Base-by-base conservation (phyloP, 2,329 filamentous ascomycete species). In the Coniochaeta sp. region DNA sequence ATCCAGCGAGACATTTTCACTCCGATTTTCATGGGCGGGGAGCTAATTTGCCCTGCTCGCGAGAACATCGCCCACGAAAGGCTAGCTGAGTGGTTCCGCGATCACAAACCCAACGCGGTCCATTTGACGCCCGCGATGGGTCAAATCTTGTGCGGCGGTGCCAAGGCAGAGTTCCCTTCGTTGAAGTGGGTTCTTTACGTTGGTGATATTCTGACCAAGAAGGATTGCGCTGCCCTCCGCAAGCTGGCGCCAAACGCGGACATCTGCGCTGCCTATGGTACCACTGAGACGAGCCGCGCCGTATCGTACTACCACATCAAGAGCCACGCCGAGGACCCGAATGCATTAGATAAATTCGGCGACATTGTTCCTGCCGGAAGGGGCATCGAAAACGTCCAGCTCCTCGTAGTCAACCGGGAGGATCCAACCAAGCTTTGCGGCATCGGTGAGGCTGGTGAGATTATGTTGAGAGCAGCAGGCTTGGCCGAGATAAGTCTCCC, bases 51-150 rank as follows among this genome's bases (percentile, higher is more conserved):
- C 0, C 93, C 93, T 0, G 84, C 90, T 12, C 84, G 84, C 61
- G 92, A 96, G 64, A 87, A 92, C 66, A 98, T 98, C 62, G 84
- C 88, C 59, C 89, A 97, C 71, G 93, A 96, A 74, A 87, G 81
- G 67, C 79, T 97, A 16, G 88, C 88, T 5, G 91, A 96, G 69
- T 99, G 95, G 95, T 91, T 97, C 82, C 80, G 81, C 58, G 84
- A 88, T 58, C 84, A 89, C 69, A 77, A 82, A 60, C 85, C 17
- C 34, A 38, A 38, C 16, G 89, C 92, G 22, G 91, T 89, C 14
- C 95, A 98, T 74, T 77, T 98, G 43, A 99, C 95, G 1, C 95
- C 95, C 11, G 95, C 95, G 61, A 97, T 98, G 93, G 93, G 93
- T 60, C 91, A 97, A 67, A 95, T 98, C 63, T 78, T 98, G 1